A percentile compares a stretch with the other conserved stretches of the same genome.
These are phyloP conservation scores for Handroanthus guayacan DNA, from an alignment of 257 asterid genomes.

Conservation along the genomic window DNA sequence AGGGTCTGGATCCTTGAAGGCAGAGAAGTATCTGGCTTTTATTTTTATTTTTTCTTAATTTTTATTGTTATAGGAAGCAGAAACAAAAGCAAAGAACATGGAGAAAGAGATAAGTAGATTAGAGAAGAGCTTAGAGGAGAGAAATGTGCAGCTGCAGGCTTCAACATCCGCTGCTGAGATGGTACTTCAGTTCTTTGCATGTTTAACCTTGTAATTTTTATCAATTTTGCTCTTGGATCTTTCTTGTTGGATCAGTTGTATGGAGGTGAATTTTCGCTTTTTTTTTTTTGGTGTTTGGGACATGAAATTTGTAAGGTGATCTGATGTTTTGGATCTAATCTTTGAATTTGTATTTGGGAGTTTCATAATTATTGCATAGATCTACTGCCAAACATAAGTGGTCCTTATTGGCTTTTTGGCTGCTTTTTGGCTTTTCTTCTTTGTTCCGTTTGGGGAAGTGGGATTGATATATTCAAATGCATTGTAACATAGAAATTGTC, in stretches of 20 bases:
- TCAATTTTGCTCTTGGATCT: background rate
- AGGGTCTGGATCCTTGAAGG: slow-evolving; percentile 32
- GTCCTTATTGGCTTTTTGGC: slow-evolving; percentile 43
- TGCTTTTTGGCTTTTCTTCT: slow-evolving; percentile 59
- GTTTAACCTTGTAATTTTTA: background rate
- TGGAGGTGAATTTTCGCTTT: background rate
- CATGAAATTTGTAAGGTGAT: slow-evolving; percentile 1
- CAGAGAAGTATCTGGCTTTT: slow-evolving; percentile 8
- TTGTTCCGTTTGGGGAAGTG: slow-evolving; percentile 55
- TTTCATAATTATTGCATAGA: slow-evolving; percentile 32
- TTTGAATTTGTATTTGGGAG: slow-evolving; percentile 18
- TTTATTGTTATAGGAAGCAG: slow-evolving; percentile 65
- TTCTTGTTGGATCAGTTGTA: background rate
- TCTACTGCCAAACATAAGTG: slow-evolving; percentile 45
- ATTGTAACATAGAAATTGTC: slow-evolving; percentile 44
- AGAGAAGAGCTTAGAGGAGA: slow-evolving; percentile 76
- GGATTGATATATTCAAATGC: slow-evolving; percentile 40
- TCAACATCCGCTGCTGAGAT: slow-evolving; percentile 64
- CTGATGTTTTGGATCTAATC: slow-evolving; percentile 2
- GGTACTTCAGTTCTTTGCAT: slow-evolving; percentile 49
- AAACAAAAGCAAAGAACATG: slow-evolving; percentile 69
- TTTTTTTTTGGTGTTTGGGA: slow-evolving; percentile 10
- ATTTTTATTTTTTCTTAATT: slow-evolving; percentile 8
- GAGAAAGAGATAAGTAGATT: slow-evolving; percentile 62
- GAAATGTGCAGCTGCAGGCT: slow-evolving; percentile 61